A percentile compares a stretch with the other conserved stretches of the same genome.
Evolutionary conservation across 2,329 filamentous ascomycete genomes (phyloP).

Genomic region (Nigrograna mackinnonii): DNA sequence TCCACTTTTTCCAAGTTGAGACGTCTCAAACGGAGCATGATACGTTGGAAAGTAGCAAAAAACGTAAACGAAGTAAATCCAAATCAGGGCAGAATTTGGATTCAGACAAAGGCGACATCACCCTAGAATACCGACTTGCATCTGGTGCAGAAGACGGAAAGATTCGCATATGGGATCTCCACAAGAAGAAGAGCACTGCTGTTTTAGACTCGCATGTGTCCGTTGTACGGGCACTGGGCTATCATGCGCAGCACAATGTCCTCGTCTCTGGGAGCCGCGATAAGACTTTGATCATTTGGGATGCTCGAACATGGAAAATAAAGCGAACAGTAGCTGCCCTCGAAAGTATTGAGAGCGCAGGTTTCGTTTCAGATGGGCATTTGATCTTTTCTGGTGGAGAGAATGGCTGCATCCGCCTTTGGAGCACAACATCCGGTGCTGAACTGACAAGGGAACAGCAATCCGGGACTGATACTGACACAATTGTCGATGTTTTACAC

Average conservation of each 20-base stretch:
- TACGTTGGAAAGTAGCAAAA: constrained; percentile 32
- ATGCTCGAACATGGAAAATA: constrained; percentile 81
- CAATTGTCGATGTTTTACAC: constrained; percentile 74
- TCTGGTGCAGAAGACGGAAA: constrained; percentile 95
- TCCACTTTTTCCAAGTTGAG: constrained; percentile 86
- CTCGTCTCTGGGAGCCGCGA: constrained; percentile 87
- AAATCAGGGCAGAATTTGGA: constrained; percentile 47
- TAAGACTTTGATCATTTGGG: constrained; percentile 93
- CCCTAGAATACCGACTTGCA: constrained; percentile 74
- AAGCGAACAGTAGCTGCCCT: constrained; percentile 80
- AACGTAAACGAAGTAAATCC: constrained; percentile 46
- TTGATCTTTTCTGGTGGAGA: constrained; percentile 84
- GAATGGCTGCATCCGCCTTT: constrained; percentile 80
- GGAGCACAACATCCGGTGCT: constrained; percentile 75
- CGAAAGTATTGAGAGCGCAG: constrained; percentile 82
- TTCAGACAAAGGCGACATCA: constrained; percentile 49
- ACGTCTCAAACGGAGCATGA: constrained; percentile 50
- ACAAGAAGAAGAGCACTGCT: constrained; percentile 77
- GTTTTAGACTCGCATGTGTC: constrained; percentile 91
- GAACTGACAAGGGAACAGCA: constrained; percentile 80
- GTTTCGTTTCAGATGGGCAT: constrained; percentile 73
- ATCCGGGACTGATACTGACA: constrained; percentile 61
- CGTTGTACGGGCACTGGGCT: constrained; percentile 86
- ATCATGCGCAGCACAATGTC: constrained; percentile 72
- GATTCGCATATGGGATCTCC: constrained; percentile 87